Evolutionary conservation across 164 flowering plant genomes (phyloP).

Genomic region (Aristolochia contorta): DNA sequence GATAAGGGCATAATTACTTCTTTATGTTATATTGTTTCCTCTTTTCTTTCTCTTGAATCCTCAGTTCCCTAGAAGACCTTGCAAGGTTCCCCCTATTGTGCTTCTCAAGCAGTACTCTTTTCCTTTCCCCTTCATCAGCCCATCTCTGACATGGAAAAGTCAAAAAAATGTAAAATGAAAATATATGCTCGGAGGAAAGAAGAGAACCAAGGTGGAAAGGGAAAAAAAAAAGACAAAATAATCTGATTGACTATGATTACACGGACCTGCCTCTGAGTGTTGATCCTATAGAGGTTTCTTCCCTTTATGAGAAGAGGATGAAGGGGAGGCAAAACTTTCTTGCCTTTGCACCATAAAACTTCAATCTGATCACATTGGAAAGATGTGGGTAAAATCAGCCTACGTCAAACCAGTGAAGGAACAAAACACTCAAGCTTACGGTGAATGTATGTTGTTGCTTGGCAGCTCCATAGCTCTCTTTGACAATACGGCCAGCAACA

Average conservation of each 20-base stretch:
- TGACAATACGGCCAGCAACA: slow-evolving; percentile 79
- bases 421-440: slow-evolving; percentile 24
- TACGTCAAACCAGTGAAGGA: too few species aligned
- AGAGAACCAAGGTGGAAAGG: background rate
- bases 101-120: slow-evolving; percentile 51
- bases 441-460: slow-evolving; percentile 95
- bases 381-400: background rate
- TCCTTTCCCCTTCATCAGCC: slow-evolving; percentile 66
- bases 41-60: slow-evolving; percentile 45
- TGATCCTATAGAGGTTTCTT: slow-evolving; percentile 66
- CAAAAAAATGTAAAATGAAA: background rate
- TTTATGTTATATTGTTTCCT: slow-evolving; percentile 20
- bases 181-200: background rate
- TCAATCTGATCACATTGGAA: slow-evolving; percentile 38
- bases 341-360: slow-evolving; percentile 86
- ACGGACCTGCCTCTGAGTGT: slow-evolving; percentile 68
- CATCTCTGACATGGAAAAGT: slow-evolving; percentile 37
- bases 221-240: background rate
- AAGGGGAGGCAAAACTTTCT: slow-evolving; percentile 60
- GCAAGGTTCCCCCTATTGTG: slow-evolving; percentile 67
- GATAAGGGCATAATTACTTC: slow-evolving; percentile 22
- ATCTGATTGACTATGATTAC: background rate
- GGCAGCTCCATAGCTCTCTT: slow-evolving; percentile 88
- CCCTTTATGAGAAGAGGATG: slow-evolving; percentile 80
- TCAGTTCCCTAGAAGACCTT: slow-evolving; percentile 44